Base-by-base conservation (phyloP, 495 filamentous ascomycete species). In the Podospora fimiseda region DNA sequence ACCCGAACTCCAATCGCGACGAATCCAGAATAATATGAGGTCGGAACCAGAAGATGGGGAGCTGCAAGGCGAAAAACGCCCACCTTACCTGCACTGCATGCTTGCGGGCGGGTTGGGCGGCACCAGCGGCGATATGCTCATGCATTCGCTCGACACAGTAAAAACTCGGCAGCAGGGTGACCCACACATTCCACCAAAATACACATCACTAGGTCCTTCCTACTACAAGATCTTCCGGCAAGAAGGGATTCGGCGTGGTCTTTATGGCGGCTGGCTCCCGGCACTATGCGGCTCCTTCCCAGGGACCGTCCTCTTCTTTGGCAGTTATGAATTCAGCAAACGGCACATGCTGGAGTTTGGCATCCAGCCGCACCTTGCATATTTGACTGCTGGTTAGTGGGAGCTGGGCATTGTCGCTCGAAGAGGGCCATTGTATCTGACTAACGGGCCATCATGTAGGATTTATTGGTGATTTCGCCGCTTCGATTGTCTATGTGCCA, bases 141-240 rank as follows among this genome's bases (percentile, higher is more conserved):
- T 98, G 94, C 93, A 98, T 69, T 96, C 92, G 42, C 80, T 98
- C 67, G 93, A 98, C 72, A 98, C 93, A 7, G 93, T 98, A 50
- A 98, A 98, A 71, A 98, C 93, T n/a, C 81, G 93, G 48, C 93
- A 97, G 69, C 93, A 98, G 73, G 93, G 93, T 60, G 94, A 96
- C 62, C 90, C 90, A 24, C 83, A 88, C 60, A 78, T 93, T 44
- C 93, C 92, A 15, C 87, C 92, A 1, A 92, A 87, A 70, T 97
- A 97, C 70, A 83, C 87, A 1, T 90, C 89, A 18, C 84, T 96
- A 70, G 84, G 86, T 19, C 83, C 85, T 19, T 90, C 92, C 4
- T 98, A 97, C 72, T 76, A 84, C 60, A 96, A 86, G 1, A 98
- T 98, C 55, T 87, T 87, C 62, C 81, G 91, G 33, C 89, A 97